Base-by-base conservation (phyloP, 208 protist genomes). In the Crithidia thermophila region DNA sequence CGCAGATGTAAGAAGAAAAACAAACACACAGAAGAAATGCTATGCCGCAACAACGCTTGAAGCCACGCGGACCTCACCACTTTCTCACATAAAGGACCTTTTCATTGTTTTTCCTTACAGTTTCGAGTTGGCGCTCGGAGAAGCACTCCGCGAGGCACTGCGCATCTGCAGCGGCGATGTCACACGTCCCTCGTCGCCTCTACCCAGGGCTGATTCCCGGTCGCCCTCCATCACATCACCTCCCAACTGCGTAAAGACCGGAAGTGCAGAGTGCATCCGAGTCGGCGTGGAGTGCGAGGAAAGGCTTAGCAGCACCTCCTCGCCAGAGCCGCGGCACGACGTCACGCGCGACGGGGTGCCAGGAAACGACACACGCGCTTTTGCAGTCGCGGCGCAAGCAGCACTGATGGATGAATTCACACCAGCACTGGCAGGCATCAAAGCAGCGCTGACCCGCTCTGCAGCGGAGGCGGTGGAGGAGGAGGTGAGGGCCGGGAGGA, bases 241-340 rank as follows among this genome's bases (percentile, higher is more conserved):
- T n/a, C n/a, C n/a, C n/a, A n/a, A n/a, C n/a, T n/a, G 50, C 10
- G 57, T 42, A 16, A 36, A 33, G 27, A 16, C 11, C 16, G 39
- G 42, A 51, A 39, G 28, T 1, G 42, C 10, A 0, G 43, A 30
- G 34, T n/a, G 25, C 3, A 46, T 21, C 33, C 34, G 46, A 4
- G 33, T 31, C 9, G 68, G 68, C n/a, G 61, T 68, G 33, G 42
- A 55, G 33, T 58, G 42, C 28, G 68, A 68, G 4, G 68, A 68
- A 3, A 75, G n/a, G 33, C 68, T 67, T n/a, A 75, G 45, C 31
- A 75, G 37, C 4, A 75, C 53, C 30, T 67, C 34, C 45, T 75
- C 68, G 16, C 68, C 60, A 11, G 68, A 75, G 9, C 27, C 68
- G n/a, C 68, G 61, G 14, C 59, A 75, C 53, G 68, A 75, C 2